These are phyloP conservation scores for Solanum paucissectum DNA, from an alignment of 257 asterid species.

Conservation along the genomic window DNA sequence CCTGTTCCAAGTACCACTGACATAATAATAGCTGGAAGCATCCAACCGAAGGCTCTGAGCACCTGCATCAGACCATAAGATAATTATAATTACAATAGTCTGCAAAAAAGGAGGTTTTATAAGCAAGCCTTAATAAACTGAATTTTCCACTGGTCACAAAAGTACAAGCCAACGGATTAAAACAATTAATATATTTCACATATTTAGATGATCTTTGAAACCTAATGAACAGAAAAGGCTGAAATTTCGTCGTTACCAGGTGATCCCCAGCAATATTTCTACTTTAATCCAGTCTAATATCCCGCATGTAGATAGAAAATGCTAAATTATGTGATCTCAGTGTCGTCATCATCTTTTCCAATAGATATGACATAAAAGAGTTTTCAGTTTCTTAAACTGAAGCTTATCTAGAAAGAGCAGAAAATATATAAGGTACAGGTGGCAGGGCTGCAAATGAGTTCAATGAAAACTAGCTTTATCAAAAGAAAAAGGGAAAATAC, in stretches of 20 bases:
- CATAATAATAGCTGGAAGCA: slow-evolving; percentile 53
- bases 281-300: background rate
- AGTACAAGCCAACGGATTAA: background rate
- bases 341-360: background rate
- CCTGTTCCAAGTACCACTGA: slow-evolving; percentile 51
- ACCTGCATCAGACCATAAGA: slow-evolving; percentile 29
- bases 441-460: background rate
- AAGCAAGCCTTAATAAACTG: background rate
- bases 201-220: background rate
- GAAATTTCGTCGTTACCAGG: background rate
- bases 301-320: background rate
- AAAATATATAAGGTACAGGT: background rate
- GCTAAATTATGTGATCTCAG: background rate
- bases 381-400: background rate
- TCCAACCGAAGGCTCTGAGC: slow-evolving; percentile 65
- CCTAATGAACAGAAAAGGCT: background rate
- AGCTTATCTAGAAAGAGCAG: background rate
- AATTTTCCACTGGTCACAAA: background rate
- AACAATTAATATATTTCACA: background rate
- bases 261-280: background rate
- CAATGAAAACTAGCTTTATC: background rate
- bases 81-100: background rate
- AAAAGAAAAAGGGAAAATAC: background rate
- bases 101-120: background rate
- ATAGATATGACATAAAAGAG: background rate